Evolutionary conservation across 2,329 filamentous ascomycete genomes (phyloP).

Genomic region (Tolypocladium nubicola): DNA sequence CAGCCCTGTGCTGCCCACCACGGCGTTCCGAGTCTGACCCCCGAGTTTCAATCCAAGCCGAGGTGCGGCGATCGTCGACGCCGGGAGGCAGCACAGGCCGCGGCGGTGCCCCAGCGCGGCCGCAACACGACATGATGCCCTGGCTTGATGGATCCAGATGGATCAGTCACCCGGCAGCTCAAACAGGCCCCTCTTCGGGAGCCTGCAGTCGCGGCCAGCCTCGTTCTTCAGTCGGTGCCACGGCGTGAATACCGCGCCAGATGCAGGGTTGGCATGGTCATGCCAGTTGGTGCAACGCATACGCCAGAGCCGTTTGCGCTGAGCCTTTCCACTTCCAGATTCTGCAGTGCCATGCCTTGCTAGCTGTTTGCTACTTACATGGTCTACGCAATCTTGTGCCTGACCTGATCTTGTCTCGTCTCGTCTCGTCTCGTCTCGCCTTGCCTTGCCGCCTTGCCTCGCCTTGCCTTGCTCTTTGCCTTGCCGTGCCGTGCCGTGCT

Average conservation of each 20-base stretch:
- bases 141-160: background rate
- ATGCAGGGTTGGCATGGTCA: constrained; percentile 2
- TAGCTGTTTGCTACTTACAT: background rate
- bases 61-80: background rate
- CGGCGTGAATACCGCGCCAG: background rate
- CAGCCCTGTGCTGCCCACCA: background rate
- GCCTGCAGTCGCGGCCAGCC: background rate
- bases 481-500: background rate
- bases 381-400: background rate
- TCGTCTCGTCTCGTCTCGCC: background rate
- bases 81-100: background rate
- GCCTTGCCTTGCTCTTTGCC: background rate
- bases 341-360: background rate
- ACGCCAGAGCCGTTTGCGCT: background rate
- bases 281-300: background rate
- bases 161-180: background rate
- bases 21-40: background rate
- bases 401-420: background rate
- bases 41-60: background rate
- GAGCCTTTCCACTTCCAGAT: background rate
- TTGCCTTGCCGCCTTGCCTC: background rate
- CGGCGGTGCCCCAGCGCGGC: background rate
- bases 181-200: background rate
- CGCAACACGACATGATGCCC: background rate
- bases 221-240: constrained; percentile 1